These are phyloP conservation scores for Eucalyptus guilfoylei DNA, from an alignment of 345 rosid genomes.

Conservation along the genomic window DNA sequence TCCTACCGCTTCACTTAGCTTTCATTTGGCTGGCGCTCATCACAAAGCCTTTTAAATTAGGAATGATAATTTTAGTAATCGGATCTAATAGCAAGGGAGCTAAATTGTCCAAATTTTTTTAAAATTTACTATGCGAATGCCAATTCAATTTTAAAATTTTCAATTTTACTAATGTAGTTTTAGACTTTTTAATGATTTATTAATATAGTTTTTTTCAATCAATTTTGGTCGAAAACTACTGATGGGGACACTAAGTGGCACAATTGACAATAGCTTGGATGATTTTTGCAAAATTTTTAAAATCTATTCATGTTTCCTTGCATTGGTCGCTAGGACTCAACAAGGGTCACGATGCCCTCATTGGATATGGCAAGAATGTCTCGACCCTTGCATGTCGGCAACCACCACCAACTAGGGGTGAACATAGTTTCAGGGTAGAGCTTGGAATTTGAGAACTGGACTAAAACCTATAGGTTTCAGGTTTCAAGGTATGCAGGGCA, in stretches of 20 bases:
- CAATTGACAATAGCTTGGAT: rapidly evolving
- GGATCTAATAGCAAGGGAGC: background rate
- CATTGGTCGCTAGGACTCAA: background rate
- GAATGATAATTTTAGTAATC: background rate
- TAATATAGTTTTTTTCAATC: rapidly evolving
- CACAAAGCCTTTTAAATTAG: background rate
- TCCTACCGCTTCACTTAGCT: background rate
- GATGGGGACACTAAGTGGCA: rapidly evolving
- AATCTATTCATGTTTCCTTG: background rate
- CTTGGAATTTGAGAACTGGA: rapidly evolving
- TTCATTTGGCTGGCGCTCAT: background rate
- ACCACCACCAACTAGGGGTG: background rate
- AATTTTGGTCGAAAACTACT: rapidly evolving
- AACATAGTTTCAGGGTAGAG: too few relatives aligned
- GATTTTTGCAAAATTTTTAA: background rate
- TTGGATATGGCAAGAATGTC: background rate
- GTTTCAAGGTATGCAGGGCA: rapidly evolving
- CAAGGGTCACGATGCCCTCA: rapidly evolving
- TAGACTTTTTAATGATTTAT: rapidly evolving
- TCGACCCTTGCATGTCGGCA: rapidly evolving
- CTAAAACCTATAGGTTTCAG: rapidly evolving
- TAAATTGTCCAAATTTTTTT: too few relatives aligned
- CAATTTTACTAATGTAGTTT: rapidly evolving
- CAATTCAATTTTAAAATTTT: background rate
- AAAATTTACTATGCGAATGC: rapidly evolving